Conservation (phyloP, 352 stramenopile genomes). For the Albugo candida region DNA sequence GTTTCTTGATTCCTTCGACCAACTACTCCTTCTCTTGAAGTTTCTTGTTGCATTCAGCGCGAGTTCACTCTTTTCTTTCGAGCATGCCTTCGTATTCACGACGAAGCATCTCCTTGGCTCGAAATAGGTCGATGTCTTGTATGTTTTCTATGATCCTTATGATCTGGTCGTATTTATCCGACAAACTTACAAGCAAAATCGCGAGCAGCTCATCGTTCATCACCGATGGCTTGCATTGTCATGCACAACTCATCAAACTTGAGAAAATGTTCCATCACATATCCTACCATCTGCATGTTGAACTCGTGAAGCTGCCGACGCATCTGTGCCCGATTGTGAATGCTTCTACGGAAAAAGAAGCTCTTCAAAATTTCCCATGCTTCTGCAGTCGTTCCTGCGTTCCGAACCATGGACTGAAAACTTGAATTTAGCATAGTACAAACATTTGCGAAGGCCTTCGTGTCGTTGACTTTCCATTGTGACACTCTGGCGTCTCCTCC, state of each 20-base stretch:
- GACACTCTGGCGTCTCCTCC: background rate
- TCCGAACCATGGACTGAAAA: slow-evolving; percentile 6
- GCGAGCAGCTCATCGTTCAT: slow-evolving; percentile 3
- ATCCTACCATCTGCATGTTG: background rate
- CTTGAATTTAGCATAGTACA: background rate
- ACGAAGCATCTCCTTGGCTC: slow-evolving; percentile 10
- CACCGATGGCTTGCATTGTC: slow-evolving; percentile 4
- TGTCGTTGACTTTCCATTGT: slow-evolving; percentile 1
- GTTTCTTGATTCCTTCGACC: too few relatives aligned
- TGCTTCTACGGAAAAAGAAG: slow-evolving; percentile 9
- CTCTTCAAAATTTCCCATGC: slow-evolving; percentile 6
- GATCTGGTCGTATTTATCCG: slow-evolving; percentile 8
- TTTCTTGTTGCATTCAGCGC: too few relatives aligned
- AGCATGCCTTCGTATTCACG: slow-evolving; percentile 3
- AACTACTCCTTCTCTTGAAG: too few relatives aligned
- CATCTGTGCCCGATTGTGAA: slow-evolving; percentile 11
- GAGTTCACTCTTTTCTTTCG: background rate
- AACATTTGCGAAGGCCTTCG: background rate
- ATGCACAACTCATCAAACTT: slow-evolving; percentile 10
- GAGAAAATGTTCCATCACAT: slow-evolving; percentile 11
- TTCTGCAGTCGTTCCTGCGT: background rate
- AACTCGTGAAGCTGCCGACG: slow-evolving; percentile 10
- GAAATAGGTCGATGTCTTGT: background rate
- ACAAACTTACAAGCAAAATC: slow-evolving; percentile 2
- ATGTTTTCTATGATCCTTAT: slow-evolving; percentile 2